phyloP scores from a whole-genome alignment of 805 yeast species.

The Phaffomyces opuntiae region DNA sequence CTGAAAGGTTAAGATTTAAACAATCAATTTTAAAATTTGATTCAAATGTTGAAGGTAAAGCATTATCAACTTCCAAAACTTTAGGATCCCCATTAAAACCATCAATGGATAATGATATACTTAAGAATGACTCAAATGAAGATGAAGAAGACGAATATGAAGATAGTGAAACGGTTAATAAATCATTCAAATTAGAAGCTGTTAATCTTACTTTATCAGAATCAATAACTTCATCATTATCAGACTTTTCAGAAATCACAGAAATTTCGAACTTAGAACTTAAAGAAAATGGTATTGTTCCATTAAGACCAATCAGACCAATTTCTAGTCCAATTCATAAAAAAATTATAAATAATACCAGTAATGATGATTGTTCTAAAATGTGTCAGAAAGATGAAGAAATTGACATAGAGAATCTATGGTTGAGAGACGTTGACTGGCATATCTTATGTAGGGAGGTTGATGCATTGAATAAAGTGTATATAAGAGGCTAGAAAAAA shows the following conservation, averaged over 20 bases:
- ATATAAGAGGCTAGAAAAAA: conserved; percentile 12
- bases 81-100: conserved; percentile 6
- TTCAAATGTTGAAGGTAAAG: no score
- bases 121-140: neutral
- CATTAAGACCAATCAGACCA: conserved; percentile 7
- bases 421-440: conserved; percentile 77
- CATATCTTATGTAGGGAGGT: conserved; percentile 79
- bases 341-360: neutral
- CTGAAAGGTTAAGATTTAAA: conserved; percentile 11
- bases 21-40: neutral
- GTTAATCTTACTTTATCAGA: conserved; percentile 4
- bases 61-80: neutral
- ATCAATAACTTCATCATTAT: conserved; percentile 7
- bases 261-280: conserved; percentile 3
- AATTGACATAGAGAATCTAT: conserved; percentile 12
- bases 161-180: no score
- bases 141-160: neutral
- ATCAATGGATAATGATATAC: neutral
- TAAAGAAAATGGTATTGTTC: conserved; percentile 1
- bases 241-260: conserved; percentile 3
- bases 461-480: conserved; percentile 55
- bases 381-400: conserved; percentile 7
- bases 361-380: neutral
- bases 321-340: conserved; percentile 4
- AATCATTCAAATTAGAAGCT: neutral